Base-by-base conservation (phyloP, 768 basidiomycete genomes). In the Lactarius sp. region DNA sequence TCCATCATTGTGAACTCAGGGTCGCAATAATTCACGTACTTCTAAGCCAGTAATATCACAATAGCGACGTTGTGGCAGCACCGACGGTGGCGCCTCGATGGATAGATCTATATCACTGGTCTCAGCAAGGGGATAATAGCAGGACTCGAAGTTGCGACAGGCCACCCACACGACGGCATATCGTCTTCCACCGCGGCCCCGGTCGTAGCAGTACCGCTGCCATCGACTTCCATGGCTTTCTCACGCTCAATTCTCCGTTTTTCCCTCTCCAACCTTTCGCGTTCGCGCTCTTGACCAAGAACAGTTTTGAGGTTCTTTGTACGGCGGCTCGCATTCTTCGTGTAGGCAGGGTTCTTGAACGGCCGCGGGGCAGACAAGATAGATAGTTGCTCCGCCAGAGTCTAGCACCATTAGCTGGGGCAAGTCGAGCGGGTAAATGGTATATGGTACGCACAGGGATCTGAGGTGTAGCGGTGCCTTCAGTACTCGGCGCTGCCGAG, bases 11-110 rank as follows among this genome's bases (percentile, higher is more conserved):
- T 13, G 27, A 53, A 18, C 14, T 20, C n/a, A 47, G 7, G 14
- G 27, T 33, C 16, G 7, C 12, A 22, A 12, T 52, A 39, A 33
- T 22, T 6, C 41, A 56, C 74, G 8, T 36, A 88, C 90, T 74
- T 92, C 90, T 13, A 94, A 77, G 0, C 92, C 90, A 0, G 92
- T 94, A 16, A 94, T 92, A 74, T 93, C 92, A 69, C 92, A 93
- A 58, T 88, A 91, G 64, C 87, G 85, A 62, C 80, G 79, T 52
- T 85, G 87, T 3, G 92, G 91, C 8, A 89, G 75, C 1, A 94
- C 71, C 10, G 90, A 93, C 0, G 91, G 92, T 0, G 92, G 89
- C 6, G 92, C 90, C 71, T 94, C 92, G 49, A 94, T 89, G 2
- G 87, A 88, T 6, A 83, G 81, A 68, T 92, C 90, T 92, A 64